Evolutionary conservation across 345 rosid genomes (phyloP).

Genomic region (Citrus cavaleriei): DNA sequence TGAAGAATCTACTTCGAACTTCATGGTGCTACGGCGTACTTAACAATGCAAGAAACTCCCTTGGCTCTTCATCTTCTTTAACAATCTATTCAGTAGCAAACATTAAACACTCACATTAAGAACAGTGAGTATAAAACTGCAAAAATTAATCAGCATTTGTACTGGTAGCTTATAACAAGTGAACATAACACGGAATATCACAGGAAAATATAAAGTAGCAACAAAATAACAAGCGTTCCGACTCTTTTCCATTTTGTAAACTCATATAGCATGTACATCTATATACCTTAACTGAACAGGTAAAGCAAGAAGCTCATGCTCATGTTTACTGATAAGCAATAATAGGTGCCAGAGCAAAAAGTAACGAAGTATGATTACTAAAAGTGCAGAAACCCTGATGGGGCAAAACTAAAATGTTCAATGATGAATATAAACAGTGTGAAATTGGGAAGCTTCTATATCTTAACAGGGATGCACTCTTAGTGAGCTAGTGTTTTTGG

Average conservation of each 20-base stretch:
- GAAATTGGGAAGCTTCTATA: background rate
- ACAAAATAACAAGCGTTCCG: background rate
- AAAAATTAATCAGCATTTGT: slow-evolving; percentile 1
- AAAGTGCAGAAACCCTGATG: background rate
- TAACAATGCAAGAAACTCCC: slow-evolving; percentile 61
- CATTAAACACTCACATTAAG: slow-evolving; percentile 5
- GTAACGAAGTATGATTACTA: background rate
- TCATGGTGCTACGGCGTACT: slow-evolving; percentile 36
- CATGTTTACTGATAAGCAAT: background rate
- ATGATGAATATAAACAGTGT: background rate
- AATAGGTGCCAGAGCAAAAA: background rate
- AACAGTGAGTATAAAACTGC: background rate
- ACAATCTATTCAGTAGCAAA: slow-evolving; percentile 47
- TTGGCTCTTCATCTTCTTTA: slow-evolving; percentile 76
- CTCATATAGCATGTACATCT: background rate
- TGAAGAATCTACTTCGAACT: slow-evolving; percentile 20
- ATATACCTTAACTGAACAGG: background rate
- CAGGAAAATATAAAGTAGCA: background rate
- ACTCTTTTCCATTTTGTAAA: background rate
- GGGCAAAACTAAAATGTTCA: background rate
- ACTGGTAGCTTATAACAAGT: background rate
- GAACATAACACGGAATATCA: background rate
- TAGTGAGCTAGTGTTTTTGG: too few relatives aligned
- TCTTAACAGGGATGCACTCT: too few relatives aligned
- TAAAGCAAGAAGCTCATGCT: background rate